Base-by-base conservation (phyloP, 2,329 filamentous ascomycete species). In the Aurifilum marmelostoma region DNA sequence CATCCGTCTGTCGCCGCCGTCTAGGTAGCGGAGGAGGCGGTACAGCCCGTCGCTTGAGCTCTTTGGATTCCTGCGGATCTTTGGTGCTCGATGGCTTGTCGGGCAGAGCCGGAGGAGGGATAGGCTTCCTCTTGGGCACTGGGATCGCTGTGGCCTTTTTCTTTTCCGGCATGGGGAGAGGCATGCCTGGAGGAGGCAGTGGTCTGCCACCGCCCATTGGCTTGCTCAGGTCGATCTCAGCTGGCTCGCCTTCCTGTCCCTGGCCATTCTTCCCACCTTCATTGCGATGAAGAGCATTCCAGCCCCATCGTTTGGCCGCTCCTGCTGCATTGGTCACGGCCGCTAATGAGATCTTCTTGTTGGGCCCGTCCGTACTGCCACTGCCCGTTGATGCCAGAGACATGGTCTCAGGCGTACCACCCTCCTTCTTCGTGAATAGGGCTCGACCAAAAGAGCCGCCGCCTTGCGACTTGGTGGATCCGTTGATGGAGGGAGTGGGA, bases 121-220 rank as follows among this genome's bases (percentile, higher is more conserved):
- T 79, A 2, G 88, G 84, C 74, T 91, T 93, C n/a, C 91, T 84
- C 75, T 88, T 90, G 3, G 89, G 87, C 1, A 89, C 83, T 37
- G 83, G 83, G 69, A 83, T 86, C 21, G 85, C 82, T 62, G 84
- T 86, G 59, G 86, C 85, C 75, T 87, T 88, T 68, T 83, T 86
- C 66, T 84, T 87, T 47, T 89, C 87, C 0, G 90, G 91, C 56
- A 84, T 87, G 1, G 94, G 93, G 1, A 97, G 83, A 3, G 94
- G 93, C 59, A 87, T 89, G 2, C 93, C 94, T 2, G 91, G 92
- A 11, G 93, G 93, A 61, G 93, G 93, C 24, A 97, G 82, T 1
- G 93, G 93, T 73, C 91, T 90, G 0, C 93, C 93, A 52, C 93
- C 87, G 1, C 94, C 94, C 82, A 97, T 93, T 1, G 93, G 93